A percentile compares a stretch with the other conserved stretches of the same genome.
Evolutionary conservation across 768 basidiomycete genomes (phyloP).

Genomic region (Naematelia aurantialba): DNA sequence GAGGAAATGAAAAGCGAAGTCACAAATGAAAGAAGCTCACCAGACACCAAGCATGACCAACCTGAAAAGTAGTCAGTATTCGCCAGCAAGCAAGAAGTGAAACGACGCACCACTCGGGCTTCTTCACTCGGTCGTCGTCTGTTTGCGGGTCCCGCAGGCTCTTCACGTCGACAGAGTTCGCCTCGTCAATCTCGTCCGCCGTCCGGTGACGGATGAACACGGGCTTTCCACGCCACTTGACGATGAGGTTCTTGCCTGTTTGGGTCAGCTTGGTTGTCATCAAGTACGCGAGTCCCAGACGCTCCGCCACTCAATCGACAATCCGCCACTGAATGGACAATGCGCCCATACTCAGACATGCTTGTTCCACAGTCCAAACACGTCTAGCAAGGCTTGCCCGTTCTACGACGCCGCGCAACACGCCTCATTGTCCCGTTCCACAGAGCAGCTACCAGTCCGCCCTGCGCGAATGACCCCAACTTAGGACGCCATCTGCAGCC

Average conservation of each 20-base stretch:
- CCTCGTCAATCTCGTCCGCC: slow-evolving; percentile 83
- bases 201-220: slow-evolving; percentile 99
- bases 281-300: background rate
- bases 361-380: too few species aligned
- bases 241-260: slow-evolving; percentile 47
- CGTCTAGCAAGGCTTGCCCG: too few species aligned
- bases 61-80: slow-evolving; percentile 32
- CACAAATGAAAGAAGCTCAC: slow-evolving; percentile 6
- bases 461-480: too few species aligned
- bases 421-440: too few species aligned
- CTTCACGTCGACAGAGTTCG: slow-evolving; percentile 79
- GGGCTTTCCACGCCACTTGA: slow-evolving; percentile 97
- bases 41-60: slow-evolving; percentile 55
- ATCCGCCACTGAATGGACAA: background rate
- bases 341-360: too few species aligned
- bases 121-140: slow-evolving; percentile 83
- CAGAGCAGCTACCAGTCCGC: too few species aligned
- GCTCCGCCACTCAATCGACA: background rate
- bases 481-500: too few species aligned
- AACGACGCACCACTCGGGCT: slow-evolving; percentile 93
- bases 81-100: background rate
- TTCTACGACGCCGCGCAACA: too few species aligned
- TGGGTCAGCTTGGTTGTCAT: slow-evolving; percentile 1
- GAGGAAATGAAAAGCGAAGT: too few species aligned
- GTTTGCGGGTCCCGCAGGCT: slow-evolving; percentile 82